Evolutionary conservation across 495 filamentous ascomycete genomes (phyloP), one percentile per base, ranked within the genome.

Genomic region (Halenospora varia): DNA sequence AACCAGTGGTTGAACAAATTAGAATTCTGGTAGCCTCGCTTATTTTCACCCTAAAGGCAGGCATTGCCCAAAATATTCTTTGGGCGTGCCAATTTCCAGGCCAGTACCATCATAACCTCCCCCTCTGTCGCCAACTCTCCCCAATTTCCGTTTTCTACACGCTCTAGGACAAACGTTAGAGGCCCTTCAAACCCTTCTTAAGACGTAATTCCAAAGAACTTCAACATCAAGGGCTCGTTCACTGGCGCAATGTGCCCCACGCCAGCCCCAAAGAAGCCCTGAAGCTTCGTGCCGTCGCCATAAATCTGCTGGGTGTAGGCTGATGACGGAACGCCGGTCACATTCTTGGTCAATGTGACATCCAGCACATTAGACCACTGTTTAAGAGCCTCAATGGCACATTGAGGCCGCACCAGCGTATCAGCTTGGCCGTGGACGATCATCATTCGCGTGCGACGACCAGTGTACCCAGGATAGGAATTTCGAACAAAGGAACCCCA

Each of bases 321-420:
- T 1, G 63, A 51, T 35, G 69, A 64, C 3, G 76, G 75, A 18
- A 70, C 65, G 20, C 73, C 71, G 0, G 62, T 66, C 23, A 71
- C 63, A 8, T 70, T 71, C 26, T 62, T 68, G 4, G 62, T 59
- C 10, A 70, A 61, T 10, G 50, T 26, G 2, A 73, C 65, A 1
- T 75, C 78, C 11, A 80, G 70, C 0, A 85, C 76, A 17, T 72
- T 73, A 3, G 75, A 71, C 82, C 82, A 85, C 68, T 85, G 77
- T 73, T 82, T 81, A 45, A 82, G 66, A 17, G 74, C 75, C 71
- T 82, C 80, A 18, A 72, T 54, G 50, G 69, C 81, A 63, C 79
- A 81, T 61, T 70, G 67, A 2, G 75, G 75, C 10, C 68, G 64
- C 10, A 84, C 73, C 2, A 81, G 75, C 2, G 54, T 62, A 51